These are phyloP conservation scores for Apiotrichum mycotoxinovorans DNA, from an alignment of 1,284 basidiomycete genomes.

Conservation along the genomic window DNA sequence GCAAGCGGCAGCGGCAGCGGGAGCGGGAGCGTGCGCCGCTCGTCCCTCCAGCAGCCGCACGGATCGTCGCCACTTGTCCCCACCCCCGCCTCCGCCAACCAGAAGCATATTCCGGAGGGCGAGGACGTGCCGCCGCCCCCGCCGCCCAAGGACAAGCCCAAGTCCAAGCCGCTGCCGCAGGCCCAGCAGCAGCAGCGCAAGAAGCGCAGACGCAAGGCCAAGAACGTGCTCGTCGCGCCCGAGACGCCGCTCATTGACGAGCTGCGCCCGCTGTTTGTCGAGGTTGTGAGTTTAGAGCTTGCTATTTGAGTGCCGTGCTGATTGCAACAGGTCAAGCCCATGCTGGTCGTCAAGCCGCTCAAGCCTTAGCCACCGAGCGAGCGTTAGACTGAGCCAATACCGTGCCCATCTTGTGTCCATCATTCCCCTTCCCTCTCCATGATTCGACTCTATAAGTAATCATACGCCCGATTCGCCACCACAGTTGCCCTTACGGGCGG, in stretches of 20 bases:
- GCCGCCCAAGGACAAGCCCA: constrained; percentile 11
- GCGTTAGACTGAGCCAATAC: background rate
- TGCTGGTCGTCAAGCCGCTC: constrained; percentile 25
- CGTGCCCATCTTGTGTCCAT: background rate
- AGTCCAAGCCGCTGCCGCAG: background rate
- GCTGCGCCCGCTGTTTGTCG: constrained; percentile 78
- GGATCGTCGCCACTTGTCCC: background rate
- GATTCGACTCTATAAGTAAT: no score
- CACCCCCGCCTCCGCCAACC: background rate
- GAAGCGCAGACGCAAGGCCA: constrained; percentile 4
- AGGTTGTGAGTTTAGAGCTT: constrained; percentile 65
- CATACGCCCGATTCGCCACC: no score
- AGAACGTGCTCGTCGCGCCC: constrained; percentile 63
- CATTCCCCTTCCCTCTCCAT: background rate
- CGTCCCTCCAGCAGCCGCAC: background rate
- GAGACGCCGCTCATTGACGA: constrained; percentile 70
- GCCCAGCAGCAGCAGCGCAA: background rate
- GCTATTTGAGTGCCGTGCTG: background rate
- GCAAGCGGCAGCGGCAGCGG: background rate
- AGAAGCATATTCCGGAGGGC: background rate
- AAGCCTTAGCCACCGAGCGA: background rate
- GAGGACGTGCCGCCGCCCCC: constrained; percentile 6
- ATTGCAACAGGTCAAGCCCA: constrained; percentile 13
- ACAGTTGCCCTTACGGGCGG: no score
- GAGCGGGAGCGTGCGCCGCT: background rate